A percentile compares a stretch with the other conserved stretches of the same genome.
phyloP scores from a whole-genome alignment of 2,329 filamentous ascomycete species.

The Xylaria sp. region DNA sequence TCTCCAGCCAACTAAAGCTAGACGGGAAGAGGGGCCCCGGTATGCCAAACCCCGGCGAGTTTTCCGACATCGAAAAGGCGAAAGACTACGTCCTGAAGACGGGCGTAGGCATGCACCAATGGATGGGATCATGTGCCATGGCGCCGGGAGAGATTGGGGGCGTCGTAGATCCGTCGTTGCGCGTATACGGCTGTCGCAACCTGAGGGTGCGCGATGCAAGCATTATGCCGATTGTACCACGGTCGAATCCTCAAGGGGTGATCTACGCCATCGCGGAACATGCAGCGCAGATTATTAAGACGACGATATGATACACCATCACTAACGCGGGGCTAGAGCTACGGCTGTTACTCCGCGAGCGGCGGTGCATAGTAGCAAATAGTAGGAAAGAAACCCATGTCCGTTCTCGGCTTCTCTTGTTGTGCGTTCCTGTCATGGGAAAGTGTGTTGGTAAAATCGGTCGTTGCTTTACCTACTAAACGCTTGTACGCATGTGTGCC shows the following conservation, averaged over 20 bases:
- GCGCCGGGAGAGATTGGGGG: constrained; percentile 41
- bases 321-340: too few species aligned
- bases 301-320: too few species aligned
- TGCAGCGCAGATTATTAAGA: constrained; percentile 42
- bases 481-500: too few species aligned
- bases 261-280: constrained; percentile 46
- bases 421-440: too few species aligned
- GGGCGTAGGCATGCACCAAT: neutral
- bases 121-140: constrained; percentile 46
- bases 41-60: neutral
- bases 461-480: too few species aligned
- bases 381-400: too few species aligned
- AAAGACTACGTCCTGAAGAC: neutral
- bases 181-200: constrained; percentile 10
- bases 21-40: neutral
- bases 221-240: constrained; percentile 50
- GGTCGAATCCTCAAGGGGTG: constrained; percentile 37
- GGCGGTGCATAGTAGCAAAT: too few species aligned
- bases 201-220: constrained; percentile 38
- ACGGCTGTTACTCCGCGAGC: too few species aligned
- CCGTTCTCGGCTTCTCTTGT: too few species aligned
- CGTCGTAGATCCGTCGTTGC: constrained; percentile 11
- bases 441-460: too few species aligned
- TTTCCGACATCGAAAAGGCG: neutral
- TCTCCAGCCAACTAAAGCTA: neutral